Percentiles rank a stretch among this genome's conserved stretches.
Evolutionary conservation across 1,284 basidiomycete genomes (phyloP).

Genomic region (Trametes pubescens): DNA sequence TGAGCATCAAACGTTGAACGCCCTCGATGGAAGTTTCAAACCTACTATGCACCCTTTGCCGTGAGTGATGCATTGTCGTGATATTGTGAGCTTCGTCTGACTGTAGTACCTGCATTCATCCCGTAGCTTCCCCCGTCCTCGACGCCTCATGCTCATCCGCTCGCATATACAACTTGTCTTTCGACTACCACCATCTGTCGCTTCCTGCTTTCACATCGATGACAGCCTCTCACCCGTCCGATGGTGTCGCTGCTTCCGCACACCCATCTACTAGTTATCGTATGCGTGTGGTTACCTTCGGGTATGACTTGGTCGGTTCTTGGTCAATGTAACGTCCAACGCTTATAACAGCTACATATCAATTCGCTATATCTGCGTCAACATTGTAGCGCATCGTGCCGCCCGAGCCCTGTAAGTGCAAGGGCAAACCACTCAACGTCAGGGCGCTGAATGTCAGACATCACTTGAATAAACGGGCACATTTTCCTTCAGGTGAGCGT

Average conservation of each 20-base stretch:
- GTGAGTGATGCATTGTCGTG: neutral
- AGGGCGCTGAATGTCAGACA: too few relatives aligned
- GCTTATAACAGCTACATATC: too few relatives aligned
- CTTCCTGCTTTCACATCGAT: slow-evolving; percentile 21
- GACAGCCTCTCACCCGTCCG: slow-evolving; percentile 15
- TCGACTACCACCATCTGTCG: slow-evolving; percentile 26
- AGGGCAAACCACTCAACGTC: too few relatives aligned
- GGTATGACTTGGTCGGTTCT: too few relatives aligned
- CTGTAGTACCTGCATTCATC: neutral
- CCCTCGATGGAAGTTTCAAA: neutral
- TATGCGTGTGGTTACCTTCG: too few relatives aligned
- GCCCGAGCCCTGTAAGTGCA: too few relatives aligned
- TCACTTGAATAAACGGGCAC: too few relatives aligned
- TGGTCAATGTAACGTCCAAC: too few relatives aligned
- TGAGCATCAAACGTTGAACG: slow-evolving; percentile 2
- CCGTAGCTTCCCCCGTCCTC: slow-evolving; percentile 10
- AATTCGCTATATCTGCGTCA: too few relatives aligned
- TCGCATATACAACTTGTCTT: slow-evolving; percentile 12
- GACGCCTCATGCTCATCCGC: neutral
- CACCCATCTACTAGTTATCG: too few relatives aligned
- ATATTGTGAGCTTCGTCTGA: neutral
- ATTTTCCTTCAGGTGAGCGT: too few relatives aligned
- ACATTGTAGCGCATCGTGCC: too few relatives aligned
- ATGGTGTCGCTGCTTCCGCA: slow-evolving; percentile 20
- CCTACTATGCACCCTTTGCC: neutral